phyloP scores from a whole-genome alignment of 371 early-diverging fungal genomes.

The Choanephora cucurbitarum region DNA sequence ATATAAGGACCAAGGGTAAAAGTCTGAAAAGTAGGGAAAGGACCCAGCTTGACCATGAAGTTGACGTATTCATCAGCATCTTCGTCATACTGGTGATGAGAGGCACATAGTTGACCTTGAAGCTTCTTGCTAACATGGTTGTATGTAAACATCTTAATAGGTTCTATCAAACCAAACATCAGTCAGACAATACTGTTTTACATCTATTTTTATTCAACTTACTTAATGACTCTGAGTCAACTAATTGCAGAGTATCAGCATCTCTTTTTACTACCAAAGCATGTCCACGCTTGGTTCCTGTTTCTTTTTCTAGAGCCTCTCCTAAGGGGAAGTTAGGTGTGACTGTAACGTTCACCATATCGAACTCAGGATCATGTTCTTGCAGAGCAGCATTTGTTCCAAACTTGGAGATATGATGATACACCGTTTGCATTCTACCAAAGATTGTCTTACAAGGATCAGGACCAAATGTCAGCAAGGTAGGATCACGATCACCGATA shows the following conservation, averaged over 20 bases:
- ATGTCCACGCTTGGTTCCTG: conserved; percentile 37
- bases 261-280: conserved; percentile 55
- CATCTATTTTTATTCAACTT: conserved; percentile 10
- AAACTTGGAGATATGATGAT: conserved; percentile 42
- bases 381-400: conserved; percentile 26
- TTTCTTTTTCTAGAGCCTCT: conserved; percentile 31
- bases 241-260: conserved; percentile 61
- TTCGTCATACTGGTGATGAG: conserved; percentile 55
- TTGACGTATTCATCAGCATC: conserved; percentile 53
- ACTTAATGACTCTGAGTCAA: conserved; percentile 52
- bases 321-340: conserved; percentile 66
- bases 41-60: conserved; percentile 51
- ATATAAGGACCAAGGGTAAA: conserved; percentile 34
- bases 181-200: not conserved
- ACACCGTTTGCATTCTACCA: conserved; percentile 48
- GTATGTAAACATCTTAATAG: conserved; percentile 55
- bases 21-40: conserved; percentile 44
- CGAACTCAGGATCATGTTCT: conserved; percentile 51
- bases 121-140: conserved; percentile 48
- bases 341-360: conserved; percentile 63
- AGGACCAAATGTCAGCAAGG: conserved; percentile 53
- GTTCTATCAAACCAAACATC: conserved; percentile 28
- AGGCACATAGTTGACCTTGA: conserved; percentile 51
- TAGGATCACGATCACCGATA: conserved; percentile 38
- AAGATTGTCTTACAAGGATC: conserved; percentile 66